These are phyloP conservation scores for Gentiana macrophylla DNA, from an alignment of 257 asterid species.

Conservation along the genomic window DNA sequence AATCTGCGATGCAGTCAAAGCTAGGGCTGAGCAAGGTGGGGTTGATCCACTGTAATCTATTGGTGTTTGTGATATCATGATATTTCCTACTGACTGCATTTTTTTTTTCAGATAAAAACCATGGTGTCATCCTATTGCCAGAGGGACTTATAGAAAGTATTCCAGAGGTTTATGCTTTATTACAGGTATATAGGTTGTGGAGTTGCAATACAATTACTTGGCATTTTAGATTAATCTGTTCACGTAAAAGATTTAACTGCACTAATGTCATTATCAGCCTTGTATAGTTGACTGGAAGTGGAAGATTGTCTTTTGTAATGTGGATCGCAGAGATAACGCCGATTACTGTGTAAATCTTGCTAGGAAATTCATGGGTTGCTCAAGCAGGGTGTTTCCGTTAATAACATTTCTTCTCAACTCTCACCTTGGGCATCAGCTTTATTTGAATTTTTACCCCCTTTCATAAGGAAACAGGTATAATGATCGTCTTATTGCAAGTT, in stretches of 20 bases:
- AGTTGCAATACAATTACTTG: neutral
- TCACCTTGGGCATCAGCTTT: slow-evolving; percentile 99
- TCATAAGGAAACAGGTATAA: slow-evolving; percentile 26
- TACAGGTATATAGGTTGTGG: slow-evolving; percentile 43
- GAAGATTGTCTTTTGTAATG: slow-evolving; percentile 21
- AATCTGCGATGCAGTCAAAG: slow-evolving; percentile 95
- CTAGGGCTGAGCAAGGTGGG: slow-evolving; percentile 82
- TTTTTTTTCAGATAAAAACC: slow-evolving; percentile 57
- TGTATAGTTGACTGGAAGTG: slow-evolving; percentile 10
- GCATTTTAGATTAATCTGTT: too few relatives aligned
- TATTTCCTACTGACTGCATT: slow-evolving; percentile 8
- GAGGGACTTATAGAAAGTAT: slow-evolving; percentile 97
- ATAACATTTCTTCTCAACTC: slow-evolving; percentile 68
- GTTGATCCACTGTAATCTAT: slow-evolving; percentile 6
- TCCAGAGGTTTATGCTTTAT: slow-evolving; percentile 87
- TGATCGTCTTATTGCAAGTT: too few relatives aligned
- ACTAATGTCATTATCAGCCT: too few relatives aligned
- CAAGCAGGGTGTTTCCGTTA: slow-evolving; percentile 76
- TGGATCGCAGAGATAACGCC: too few relatives aligned
- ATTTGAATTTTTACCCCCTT: slow-evolving; percentile 78
- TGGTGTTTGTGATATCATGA: neutral
- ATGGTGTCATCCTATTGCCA: slow-evolving; percentile 88
- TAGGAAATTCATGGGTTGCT: slow-evolving; percentile 88
- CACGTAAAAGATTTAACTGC: too few relatives aligned
- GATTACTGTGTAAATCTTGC: too few relatives aligned